phyloP scores from a whole-genome alignment of 73 alveolate genomes.

The Paramecium sexaurelia region DNA sequence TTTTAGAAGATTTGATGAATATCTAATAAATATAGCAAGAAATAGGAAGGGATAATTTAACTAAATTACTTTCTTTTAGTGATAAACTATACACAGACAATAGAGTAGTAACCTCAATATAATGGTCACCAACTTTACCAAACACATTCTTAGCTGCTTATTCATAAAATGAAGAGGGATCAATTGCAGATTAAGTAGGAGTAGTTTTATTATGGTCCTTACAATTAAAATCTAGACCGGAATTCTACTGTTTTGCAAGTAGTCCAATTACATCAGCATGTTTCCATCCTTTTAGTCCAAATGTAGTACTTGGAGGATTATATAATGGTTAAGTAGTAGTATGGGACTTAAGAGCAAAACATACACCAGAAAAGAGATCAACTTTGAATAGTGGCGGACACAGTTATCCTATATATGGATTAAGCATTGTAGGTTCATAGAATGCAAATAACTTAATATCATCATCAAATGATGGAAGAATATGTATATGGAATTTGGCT shows the following conservation, averaged over 20 bases:
- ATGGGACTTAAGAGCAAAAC: conserved; percentile 94
- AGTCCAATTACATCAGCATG: conserved; percentile 87
- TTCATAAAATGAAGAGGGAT: conserved; percentile 85
- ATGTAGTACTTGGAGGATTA: conserved; percentile 90
- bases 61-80: background rate
- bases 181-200: conserved; percentile 85
- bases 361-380: conserved; percentile 83
- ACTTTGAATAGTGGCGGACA: conserved; percentile 82
- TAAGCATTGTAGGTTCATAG: conserved; percentile 87
- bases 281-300: conserved; percentile 86
- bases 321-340: conserved; percentile 88
- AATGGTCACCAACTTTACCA: conserved; percentile 50
- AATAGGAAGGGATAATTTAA: background rate
- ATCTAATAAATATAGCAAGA: background rate
- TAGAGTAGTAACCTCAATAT: conserved; percentile 49
- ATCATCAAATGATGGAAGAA: conserved; percentile 87
- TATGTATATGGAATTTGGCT: conserved; percentile 89
- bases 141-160: conserved; percentile 80
- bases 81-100: background rate
- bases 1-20: conserved; percentile 12
- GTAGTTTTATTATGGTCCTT: conserved; percentile 87
- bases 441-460: conserved; percentile 90
- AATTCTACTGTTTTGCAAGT: conserved; percentile 71
- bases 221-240: conserved; percentile 88
- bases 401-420: conserved; percentile 83